These are phyloP conservation scores for Pseudogymnoascus sp. DNA, from an alignment of 2,329 filamentous ascomycete species.

Conservation along the genomic window DNA sequence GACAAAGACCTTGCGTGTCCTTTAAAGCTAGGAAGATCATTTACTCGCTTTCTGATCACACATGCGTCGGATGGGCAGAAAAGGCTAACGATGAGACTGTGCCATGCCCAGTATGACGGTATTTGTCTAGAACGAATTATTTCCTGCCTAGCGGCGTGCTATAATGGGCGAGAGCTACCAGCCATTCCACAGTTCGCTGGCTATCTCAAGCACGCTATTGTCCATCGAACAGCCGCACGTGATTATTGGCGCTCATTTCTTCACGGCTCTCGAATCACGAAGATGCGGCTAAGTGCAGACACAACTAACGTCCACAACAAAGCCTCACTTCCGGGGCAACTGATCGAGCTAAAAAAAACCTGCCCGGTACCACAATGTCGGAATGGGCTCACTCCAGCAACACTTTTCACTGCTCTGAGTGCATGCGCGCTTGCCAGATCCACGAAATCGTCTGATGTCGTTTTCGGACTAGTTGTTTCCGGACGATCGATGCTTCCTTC, in stretches of 20 bases:
- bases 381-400: conserved; percentile 36
- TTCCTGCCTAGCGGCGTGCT: conserved; percentile 17
- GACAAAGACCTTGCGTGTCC: background rate
- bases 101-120: conserved; percentile 56
- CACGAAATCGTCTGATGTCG: conserved; percentile 31
- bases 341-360: conserved; percentile 28
- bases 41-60: background rate
- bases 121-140: conserved; percentile 44
- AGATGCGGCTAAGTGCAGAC: too few species aligned
- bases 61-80: conserved; percentile 20
- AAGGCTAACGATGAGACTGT: conserved; percentile 36
- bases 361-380: conserved; percentile 24
- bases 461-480: conserved; percentile 36
- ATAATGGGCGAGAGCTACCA: conserved; percentile 30
- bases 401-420: conserved; percentile 38
- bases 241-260: conserved; percentile 35
- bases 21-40: background rate
- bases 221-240: too few species aligned
- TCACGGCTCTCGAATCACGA: conserved; percentile 39
- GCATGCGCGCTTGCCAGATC: conserved; percentile 34
- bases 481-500: conserved; percentile 36
- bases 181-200: conserved; percentile 32
- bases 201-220: conserved; percentile 25
- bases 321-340: conserved; percentile 16
- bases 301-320: too few species aligned